Conservation (phyloP, 805 yeast genomes). For the Metschnikowia noctiluminum region DNA sequence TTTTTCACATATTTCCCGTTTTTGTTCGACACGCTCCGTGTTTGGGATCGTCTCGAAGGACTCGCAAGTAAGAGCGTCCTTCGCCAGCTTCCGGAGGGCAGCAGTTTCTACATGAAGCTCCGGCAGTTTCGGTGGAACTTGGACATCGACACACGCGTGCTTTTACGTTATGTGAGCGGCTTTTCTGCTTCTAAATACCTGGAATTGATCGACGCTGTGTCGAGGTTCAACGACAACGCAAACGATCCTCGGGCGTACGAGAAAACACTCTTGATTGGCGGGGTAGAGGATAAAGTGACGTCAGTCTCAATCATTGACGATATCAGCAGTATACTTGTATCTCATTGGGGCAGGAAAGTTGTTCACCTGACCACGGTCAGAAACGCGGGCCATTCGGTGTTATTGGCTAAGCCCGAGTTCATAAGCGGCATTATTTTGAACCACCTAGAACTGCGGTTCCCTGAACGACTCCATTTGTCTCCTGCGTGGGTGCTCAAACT, state of each 20-base stretch:
- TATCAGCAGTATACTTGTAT: constrained; percentile 26
- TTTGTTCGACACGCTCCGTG: constrained; percentile 53
- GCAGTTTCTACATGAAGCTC: constrained; percentile 40
- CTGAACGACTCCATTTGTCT: constrained; percentile 50
- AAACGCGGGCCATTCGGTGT: constrained; percentile 62
- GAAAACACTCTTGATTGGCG: constrained; percentile 57
- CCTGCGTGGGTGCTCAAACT: constrained; percentile 69
- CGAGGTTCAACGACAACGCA: constrained; percentile 33
- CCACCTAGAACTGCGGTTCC: constrained; percentile 49
- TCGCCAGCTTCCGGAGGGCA: constrained; percentile 41
- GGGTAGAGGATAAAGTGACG: constrained; percentile 55
- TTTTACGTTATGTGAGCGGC: constrained; percentile 53
- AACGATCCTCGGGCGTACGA: constrained; percentile 29
- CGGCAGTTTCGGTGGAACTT: constrained; percentile 70
- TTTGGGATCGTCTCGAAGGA: constrained; percentile 62
- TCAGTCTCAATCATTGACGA: constrained; percentile 39
- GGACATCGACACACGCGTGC: constrained; percentile 52
- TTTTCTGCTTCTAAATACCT: constrained; percentile 40
- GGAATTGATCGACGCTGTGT: constrained; percentile 43
- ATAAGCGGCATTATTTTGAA: constrained; percentile 58
- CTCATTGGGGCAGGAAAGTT: constrained; percentile 22
- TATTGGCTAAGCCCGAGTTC: constrained; percentile 61
- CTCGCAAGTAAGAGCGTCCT: constrained; percentile 56
- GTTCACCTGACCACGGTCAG: constrained; percentile 37
- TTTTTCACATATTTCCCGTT: constrained; percentile 39